Conservation (phyloP, 495 filamentous ascomycete genomes). For the Ramalina intermedia region DNA sequence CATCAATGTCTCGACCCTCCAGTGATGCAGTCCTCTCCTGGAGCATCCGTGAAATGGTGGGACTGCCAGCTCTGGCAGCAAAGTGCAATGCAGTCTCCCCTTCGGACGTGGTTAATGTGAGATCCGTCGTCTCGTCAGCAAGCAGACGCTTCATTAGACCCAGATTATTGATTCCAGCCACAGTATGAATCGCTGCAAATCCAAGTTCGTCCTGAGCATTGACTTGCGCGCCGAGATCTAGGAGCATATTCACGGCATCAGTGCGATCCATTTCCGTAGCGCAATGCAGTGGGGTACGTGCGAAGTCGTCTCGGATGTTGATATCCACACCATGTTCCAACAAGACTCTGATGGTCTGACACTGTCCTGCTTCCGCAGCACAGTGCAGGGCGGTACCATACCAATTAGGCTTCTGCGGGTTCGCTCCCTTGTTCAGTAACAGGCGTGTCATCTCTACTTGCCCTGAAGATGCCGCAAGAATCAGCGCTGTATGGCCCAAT, state of each 20-base stretch:
- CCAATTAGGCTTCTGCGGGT: slow-evolving; percentile 6
- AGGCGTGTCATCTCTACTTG: not conserved
- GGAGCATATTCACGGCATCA: not conserved
- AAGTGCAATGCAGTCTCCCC: not conserved
- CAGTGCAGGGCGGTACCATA: slow-evolving; percentile 5
- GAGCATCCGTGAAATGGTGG: too few species aligned
- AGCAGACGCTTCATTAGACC: not conserved
- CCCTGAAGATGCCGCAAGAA: slow-evolving; percentile 3
- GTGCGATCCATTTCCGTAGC: not conserved
- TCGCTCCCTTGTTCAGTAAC: not conserved
- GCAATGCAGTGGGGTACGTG: slow-evolving; percentile 3
- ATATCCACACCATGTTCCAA: not conserved
- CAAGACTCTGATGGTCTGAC: not conserved
- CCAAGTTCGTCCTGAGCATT: not conserved
- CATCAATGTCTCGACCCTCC: too few species aligned
- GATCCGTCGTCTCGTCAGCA: not conserved
- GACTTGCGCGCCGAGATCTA: slow-evolving; percentile 6
- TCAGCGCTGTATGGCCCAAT: slow-evolving; percentile 4
- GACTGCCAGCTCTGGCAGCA: too few species aligned
- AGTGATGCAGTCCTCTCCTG: too few species aligned
- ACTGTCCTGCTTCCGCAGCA: slow-evolving; percentile 6
- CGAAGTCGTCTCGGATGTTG: not conserved
- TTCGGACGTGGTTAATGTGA: not conserved
- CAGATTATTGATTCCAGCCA: not conserved
- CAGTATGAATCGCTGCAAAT: not conserved